phyloP scores from a whole-genome alignment of 1,284 basidiomycete genomes.

The Taiwanofungus camphoratus region DNA sequence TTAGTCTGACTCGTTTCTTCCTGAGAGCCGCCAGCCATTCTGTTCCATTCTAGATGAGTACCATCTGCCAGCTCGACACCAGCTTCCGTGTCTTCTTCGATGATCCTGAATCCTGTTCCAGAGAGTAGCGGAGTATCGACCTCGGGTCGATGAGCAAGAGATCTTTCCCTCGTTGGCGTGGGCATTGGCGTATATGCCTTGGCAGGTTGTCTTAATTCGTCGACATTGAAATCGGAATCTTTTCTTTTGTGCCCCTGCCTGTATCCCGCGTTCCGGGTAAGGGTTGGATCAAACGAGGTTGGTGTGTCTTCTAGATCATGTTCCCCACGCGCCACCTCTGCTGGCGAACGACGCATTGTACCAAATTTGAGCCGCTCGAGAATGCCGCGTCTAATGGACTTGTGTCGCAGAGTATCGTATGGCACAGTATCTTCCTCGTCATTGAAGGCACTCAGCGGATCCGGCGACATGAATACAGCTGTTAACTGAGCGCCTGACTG shows the following conservation, averaged over 20 bases:
- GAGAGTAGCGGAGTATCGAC: conserved; percentile 5
- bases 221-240: conserved; percentile 22
- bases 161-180: conserved; percentile 4
- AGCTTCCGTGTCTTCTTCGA: conserved; percentile 27
- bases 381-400: conserved; percentile 29
- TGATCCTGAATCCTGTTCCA: conserved; percentile 29
- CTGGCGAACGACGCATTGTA: conserved; percentile 12
- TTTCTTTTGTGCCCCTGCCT: conserved; percentile 19
- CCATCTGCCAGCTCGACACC: conserved; percentile 9
- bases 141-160: conserved; percentile 1
- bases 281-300: not conserved
- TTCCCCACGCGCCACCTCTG: conserved; percentile 6
- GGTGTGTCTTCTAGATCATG: conserved; percentile 5
- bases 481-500: no score
- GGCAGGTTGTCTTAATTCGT: conserved; percentile 9
- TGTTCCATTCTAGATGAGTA: conserved; percentile 2
- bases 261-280: conserved; percentile 6
- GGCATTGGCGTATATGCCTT: not conserved
- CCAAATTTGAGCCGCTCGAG: conserved; percentile 26
- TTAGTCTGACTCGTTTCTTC: no score
- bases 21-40: conserved; percentile 5
- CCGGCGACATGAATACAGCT: conserved; percentile 8
- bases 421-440: conserved; percentile 20
- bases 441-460: conserved; percentile 15
- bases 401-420: conserved; percentile 25